Conservation (phyloP, 176 grass and related monocot genomes). For the Tillandsia fasciculata region DNA sequence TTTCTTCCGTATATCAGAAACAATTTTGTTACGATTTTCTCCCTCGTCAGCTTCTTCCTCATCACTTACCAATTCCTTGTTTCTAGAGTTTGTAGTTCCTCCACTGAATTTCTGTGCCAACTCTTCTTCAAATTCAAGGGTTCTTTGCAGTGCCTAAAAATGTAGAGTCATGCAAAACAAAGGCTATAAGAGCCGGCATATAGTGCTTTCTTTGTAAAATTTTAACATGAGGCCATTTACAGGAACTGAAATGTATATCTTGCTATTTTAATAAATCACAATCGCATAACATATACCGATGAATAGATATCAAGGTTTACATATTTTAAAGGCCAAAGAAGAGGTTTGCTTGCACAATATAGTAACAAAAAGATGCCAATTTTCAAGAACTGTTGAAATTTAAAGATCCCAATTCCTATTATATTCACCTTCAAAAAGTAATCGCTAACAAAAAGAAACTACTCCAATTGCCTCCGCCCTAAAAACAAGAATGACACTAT, state of each 20-base stretch:
- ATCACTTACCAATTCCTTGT: conserved; percentile 53
- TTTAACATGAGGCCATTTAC: neutral
- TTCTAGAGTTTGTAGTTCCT: conserved; percentile 46
- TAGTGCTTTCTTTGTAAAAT: too few species aligned
- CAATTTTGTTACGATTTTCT: conserved; percentile 58
- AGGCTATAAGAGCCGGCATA: too few species aligned
- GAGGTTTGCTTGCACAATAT: neutral
- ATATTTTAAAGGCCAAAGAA: neutral
- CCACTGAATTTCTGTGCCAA: conserved; percentile 96
- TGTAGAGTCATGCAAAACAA: neutral
- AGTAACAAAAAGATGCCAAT: neutral
- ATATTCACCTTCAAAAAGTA: too few species aligned
- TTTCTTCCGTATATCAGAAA: conserved; percentile 92
- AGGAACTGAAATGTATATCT: neutral
- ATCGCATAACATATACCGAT: too few species aligned
- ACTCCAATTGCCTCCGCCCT: too few species aligned
- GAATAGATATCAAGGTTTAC: too few species aligned
- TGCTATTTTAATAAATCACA: too few species aligned
- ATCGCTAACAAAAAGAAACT: too few species aligned
- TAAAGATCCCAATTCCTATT: too few species aligned
- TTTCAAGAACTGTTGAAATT: too few species aligned
- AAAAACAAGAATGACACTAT: too few species aligned
- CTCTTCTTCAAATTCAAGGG: conserved; percentile 99
- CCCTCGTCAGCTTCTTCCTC: conserved; percentile 57
- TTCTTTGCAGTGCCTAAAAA: conserved; percentile 75